Conservation (phyloP, 1,284 basidiomycete genomes). For the Anthracocystis panici-leucophaei region DNA sequence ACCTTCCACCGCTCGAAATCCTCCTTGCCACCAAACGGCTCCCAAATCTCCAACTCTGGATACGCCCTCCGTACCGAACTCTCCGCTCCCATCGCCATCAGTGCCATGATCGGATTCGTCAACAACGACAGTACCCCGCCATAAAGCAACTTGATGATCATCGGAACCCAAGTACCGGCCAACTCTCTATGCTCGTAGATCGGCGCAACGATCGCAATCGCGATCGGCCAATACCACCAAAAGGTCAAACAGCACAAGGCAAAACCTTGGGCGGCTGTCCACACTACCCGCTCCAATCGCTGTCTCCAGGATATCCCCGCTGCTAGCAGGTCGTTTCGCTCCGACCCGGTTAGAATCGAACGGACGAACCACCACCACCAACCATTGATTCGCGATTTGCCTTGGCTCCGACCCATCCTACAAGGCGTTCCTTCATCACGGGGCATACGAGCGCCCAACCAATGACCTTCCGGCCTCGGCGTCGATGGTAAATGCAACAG, state of each 20-base stretch:
- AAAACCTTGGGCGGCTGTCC: constrained; percentile 64
- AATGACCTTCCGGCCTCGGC: constrained; percentile 44
- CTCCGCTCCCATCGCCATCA: constrained; percentile 67
- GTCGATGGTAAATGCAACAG: constrained; percentile 59
- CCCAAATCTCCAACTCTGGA: constrained; percentile 52
- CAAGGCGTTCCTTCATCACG: constrained; percentile 22
- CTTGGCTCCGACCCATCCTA: constrained; percentile 53
- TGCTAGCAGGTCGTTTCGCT: constrained; percentile 58
- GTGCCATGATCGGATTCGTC: constrained; percentile 66
- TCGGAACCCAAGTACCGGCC: constrained; percentile 65
- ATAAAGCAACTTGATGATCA: constrained; percentile 69
- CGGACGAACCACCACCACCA: constrained; percentile 62
- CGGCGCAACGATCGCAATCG: constrained; percentile 65
- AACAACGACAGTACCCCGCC: constrained; percentile 61
- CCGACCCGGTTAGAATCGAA: constrained; percentile 52
- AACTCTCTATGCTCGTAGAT: constrained; percentile 64
- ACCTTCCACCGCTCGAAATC: constrained; percentile 45
- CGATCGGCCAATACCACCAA: constrained; percentile 67
- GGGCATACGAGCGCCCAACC: constrained; percentile 46
- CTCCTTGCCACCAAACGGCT: constrained; percentile 37
- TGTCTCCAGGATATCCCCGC: constrained; percentile 53
- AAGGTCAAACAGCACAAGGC: constrained; percentile 56
- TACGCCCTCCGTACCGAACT: constrained; percentile 53
- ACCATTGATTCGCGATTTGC: constrained; percentile 23
- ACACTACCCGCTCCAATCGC: constrained; percentile 57